These are phyloP conservation scores for Fusarium pseudoanthophilum DNA, from an alignment of 2,329 filamentous ascomycete genomes.

Conservation along the genomic window DNA sequence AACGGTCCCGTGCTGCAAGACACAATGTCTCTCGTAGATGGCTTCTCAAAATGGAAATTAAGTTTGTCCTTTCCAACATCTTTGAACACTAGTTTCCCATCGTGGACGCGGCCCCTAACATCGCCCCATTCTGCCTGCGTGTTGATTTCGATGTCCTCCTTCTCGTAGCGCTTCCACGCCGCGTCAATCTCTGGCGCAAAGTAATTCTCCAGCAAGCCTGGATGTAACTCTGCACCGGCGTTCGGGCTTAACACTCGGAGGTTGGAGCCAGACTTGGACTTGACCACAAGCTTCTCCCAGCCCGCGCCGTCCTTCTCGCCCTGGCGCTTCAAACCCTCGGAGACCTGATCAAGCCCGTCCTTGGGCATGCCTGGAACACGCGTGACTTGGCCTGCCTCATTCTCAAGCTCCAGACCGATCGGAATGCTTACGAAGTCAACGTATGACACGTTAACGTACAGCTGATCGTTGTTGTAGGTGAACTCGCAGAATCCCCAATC, in stretches of 20 bases:
- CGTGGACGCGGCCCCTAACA: slow-evolving; percentile 56
- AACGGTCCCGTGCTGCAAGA: slow-evolving; percentile 68
- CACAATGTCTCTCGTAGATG: slow-evolving; percentile 62
- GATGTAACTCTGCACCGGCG: slow-evolving; percentile 57
- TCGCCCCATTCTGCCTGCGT: slow-evolving; percentile 65
- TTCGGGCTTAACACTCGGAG: slow-evolving; percentile 66
- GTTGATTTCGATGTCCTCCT: slow-evolving; percentile 59
- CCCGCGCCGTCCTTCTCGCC: slow-evolving; percentile 57
- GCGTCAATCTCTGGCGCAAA: slow-evolving; percentile 61
- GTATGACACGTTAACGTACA: slow-evolving; percentile 77
- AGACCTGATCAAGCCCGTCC: slow-evolving; percentile 59
- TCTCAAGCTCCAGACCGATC: slow-evolving; percentile 66
- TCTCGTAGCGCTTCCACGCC: slow-evolving; percentile 63
- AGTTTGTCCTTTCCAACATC: slow-evolving; percentile 50
- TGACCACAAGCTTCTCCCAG: slow-evolving; percentile 64
- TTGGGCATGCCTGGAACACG: slow-evolving; percentile 61
- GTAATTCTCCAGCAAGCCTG: slow-evolving; percentile 60
- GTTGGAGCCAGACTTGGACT: slow-evolving; percentile 51
- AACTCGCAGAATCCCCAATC: slow-evolving; percentile 77
- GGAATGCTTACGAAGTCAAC: slow-evolving; percentile 80
- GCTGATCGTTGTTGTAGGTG: slow-evolving; percentile 69
- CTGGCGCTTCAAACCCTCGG: slow-evolving; percentile 57
- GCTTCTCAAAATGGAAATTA: slow-evolving; percentile 54
- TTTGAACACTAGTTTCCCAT: slow-evolving; percentile 54
- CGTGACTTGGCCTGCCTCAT: slow-evolving; percentile 56